Evolutionary conservation across 371 early-diverging fungal genomes (phyloP).

Genomic region (Massospora cicadina): DNA sequence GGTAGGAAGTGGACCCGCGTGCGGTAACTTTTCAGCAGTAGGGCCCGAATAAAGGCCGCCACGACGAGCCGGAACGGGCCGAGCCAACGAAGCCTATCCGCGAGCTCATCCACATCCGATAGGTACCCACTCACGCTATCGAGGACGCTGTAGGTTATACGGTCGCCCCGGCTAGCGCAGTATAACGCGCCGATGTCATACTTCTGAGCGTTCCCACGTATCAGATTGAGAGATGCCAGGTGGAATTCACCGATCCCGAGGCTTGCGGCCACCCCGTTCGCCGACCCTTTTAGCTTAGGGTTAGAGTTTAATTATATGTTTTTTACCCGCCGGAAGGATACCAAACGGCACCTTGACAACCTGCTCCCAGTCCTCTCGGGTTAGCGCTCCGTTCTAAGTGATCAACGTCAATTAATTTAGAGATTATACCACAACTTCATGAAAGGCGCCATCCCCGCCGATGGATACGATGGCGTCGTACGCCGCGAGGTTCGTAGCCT

Average conservation of each 20-base stretch:
- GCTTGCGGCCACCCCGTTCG: not conserved
- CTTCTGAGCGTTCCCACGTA: not conserved
- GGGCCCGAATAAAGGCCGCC: not conserved
- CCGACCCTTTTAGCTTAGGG: constrained; percentile 5
- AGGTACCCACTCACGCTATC: constrained; percentile 1
- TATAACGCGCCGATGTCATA: constrained; percentile 3
- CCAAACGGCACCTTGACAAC: constrained; percentile 2
- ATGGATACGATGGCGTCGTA: not conserved
- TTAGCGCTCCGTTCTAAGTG: constrained; percentile 4
- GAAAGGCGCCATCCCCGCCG: constrained; percentile 6
- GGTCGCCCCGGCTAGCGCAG: not conserved
- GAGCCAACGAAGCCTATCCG: not conserved
- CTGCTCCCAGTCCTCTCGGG: not conserved
- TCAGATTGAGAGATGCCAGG: not conserved
- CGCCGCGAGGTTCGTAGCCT: not conserved
- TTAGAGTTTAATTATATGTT: not conserved
- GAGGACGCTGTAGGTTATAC: not conserved
- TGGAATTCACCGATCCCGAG: not conserved
- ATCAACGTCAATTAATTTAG: not conserved
- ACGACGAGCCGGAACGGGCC: not conserved
- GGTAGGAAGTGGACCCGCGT: not conserved
- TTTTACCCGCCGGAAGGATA: constrained; percentile 6
- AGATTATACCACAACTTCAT: constrained; percentile 8
- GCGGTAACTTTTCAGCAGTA: not conserved
- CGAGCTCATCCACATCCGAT: constrained; percentile 2